A percentile compares a stretch with the other conserved stretches of the same genome.
phyloP scores from a whole-genome alignment of 192 early-diverging fungal genomes.

The Coemansia sp. region DNA sequence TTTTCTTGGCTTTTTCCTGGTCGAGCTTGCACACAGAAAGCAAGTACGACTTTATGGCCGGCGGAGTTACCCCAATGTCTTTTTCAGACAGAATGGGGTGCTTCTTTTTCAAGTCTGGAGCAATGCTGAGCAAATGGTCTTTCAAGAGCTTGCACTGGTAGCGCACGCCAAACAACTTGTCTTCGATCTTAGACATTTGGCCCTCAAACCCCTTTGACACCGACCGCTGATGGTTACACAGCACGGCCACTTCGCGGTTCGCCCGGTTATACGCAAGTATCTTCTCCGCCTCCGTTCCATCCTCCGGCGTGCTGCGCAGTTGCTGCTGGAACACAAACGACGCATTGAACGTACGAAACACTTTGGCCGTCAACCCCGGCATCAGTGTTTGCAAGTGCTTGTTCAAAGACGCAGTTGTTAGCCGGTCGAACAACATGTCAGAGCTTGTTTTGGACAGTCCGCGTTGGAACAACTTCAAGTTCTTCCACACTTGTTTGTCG shows the following conservation, averaged over 20 bases:
- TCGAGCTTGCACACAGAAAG: slow-evolving; percentile 67
- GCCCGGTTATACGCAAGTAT: slow-evolving; percentile 91
- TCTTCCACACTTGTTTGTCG: slow-evolving; percentile 90
- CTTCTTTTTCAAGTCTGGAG: slow-evolving; percentile 78
- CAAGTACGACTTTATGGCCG: slow-evolving; percentile 67
- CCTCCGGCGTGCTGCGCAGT: slow-evolving; percentile 65
- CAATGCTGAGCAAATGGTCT: slow-evolving; percentile 66
- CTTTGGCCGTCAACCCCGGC: slow-evolving; percentile 93
- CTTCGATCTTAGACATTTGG: slow-evolving; percentile 77
- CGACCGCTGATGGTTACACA: slow-evolving; percentile 97
- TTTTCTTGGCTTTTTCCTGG: slow-evolving; percentile 62
- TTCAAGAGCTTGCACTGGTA: slow-evolving; percentile 80
- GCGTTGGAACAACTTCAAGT: slow-evolving; percentile 85
- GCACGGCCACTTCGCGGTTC: slow-evolving; percentile 92
- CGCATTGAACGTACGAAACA: slow-evolving; percentile 99
- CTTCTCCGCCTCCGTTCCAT: slow-evolving; percentile 78
- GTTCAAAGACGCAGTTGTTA: slow-evolving; percentile 82
- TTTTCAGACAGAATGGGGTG: slow-evolving; percentile 60
- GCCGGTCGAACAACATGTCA: slow-evolving; percentile 89
- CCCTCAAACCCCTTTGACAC: slow-evolving; percentile 77
- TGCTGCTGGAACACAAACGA: slow-evolving; percentile 91
- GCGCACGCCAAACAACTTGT: slow-evolving; percentile 86
- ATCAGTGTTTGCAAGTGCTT: slow-evolving; percentile 86
- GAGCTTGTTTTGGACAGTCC: slow-evolving; percentile 65
- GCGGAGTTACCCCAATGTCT: slow-evolving; percentile 80